Evolutionary conservation across 495 filamentous ascomycete species (phyloP), one percentile per base, ranked within the genome.

Genomic region (Neurospora sp.): DNA sequence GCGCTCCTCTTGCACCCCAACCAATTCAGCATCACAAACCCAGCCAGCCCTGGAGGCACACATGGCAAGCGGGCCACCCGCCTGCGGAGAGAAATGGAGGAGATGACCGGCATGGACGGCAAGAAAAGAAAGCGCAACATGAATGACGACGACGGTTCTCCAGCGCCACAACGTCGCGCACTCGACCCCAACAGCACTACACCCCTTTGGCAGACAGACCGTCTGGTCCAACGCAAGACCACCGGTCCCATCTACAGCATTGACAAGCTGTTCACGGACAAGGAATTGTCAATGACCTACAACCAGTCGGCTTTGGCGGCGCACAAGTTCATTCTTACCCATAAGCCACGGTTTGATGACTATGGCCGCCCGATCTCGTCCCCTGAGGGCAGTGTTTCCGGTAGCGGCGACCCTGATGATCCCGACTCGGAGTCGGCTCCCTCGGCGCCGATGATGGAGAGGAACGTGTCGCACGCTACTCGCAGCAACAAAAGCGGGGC

Each of bases 231-330:
- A 83, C 72, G 85, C 37, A 87, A 86, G 76, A 76, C 81, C 41
- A 80, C 81, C 0, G 84, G 83, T 7, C 87, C 88, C 42, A 79
- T 87, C 9, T 96, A 94, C 81, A 93, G 91, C 66, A 90, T 98
- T 73, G 91, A 97, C 70, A 92, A 93, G 73, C 89, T 98, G 35
- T 98, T 98, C 78, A 97, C 93, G 0, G 94, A 97, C 74, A 97
- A 95, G 83, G 95, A 98, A 81, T 89, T 98, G 14, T 86, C 88
- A 39, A 86, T 92, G 81, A 90, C 90, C 5, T 90, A 92, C 59
- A 92, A 93, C 76, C 82, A 87, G 38, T 91, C 93, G 0, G 90
- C 91, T 62, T 78, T 93, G 27, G 90, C 90, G 11, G 88, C 92
- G 14, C 82, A 86, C 75, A 84, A 75, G 76, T 88, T 79, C 83